These are phyloP conservation scores for Camelina sativa DNA, from an alignment of 345 rosid genomes.

Conservation along the genomic window DNA sequence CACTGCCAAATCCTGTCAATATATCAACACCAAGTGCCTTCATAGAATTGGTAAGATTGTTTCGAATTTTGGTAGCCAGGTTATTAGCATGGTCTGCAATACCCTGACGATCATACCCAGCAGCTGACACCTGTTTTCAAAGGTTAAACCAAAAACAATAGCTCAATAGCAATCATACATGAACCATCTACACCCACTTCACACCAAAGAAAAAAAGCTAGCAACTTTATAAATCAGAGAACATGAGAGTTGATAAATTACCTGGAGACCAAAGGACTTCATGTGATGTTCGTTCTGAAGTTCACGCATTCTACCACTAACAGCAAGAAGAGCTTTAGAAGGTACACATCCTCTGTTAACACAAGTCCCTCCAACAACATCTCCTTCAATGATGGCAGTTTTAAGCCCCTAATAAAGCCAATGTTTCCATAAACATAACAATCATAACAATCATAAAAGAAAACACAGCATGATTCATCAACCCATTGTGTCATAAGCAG, in stretches of 20 bases:
- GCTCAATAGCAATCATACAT: constrained; percentile 2
- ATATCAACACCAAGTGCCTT: constrained; percentile 95
- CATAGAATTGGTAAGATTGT: constrained; percentile 90
- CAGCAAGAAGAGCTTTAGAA: constrained; percentile 97
- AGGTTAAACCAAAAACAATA: background rate
- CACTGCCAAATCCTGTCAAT: constrained; percentile 80
- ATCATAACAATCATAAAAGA: background rate
- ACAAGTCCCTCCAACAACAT: constrained; percentile 98
- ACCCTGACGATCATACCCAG: constrained; percentile 92
- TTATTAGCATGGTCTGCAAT: constrained; percentile 98
- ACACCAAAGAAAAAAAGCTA: background rate
- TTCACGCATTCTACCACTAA: constrained; percentile 95
- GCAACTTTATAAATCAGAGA: background rate
- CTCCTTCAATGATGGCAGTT: constrained; percentile 96
- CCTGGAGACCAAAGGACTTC: constrained; percentile 98
- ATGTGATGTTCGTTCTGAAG: constrained; percentile 93
- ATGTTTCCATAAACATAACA: background rate
- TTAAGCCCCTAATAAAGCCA: constrained; percentile 68
- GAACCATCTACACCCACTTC: background rate
- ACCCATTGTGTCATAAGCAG: background rate
- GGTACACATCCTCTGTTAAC: constrained; percentile 99
- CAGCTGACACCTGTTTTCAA: constrained; percentile 75
- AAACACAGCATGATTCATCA: background rate
- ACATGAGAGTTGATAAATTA: constrained; percentile 30
- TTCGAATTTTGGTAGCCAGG: constrained; percentile 87